Base-by-base conservation (phyloP, 192 early-diverging fungal species). In the Kickxella alabastrina region DNA sequence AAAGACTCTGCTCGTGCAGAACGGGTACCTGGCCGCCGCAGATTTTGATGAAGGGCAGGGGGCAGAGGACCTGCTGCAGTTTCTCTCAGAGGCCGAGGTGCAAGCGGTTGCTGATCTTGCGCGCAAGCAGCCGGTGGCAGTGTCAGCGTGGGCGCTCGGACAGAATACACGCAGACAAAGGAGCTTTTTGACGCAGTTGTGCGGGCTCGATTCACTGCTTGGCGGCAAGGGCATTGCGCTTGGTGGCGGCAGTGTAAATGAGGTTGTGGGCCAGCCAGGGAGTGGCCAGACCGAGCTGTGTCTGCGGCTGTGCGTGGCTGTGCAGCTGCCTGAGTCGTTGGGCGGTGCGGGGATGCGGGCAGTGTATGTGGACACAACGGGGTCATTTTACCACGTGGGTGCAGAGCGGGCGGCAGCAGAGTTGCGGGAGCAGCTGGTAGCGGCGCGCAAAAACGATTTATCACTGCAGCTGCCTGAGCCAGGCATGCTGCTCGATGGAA, bases 351-450 rank as follows among this genome's bases (percentile, higher is more conserved):
- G 37, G 23, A 49, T 37, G 22, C 7, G 32, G 6, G 54, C 62
- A 4, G 49, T 65, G 18, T 65, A 58, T 23, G 27, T 65, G 25
- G 62, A 65, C 31, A 57, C 54, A 3, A 27, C 44, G 6, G 62
- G 62, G 2, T 46, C 54, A 22, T 65, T 65, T 29, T 46, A 49
- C 6, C 23, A 50, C 31, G n/a, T 49, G 22, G 55, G 48, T 3
- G 62, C 62, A 10, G 37, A 8, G 12, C 28, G 42, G 7, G 42
- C 47, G 6, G 53, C 34, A 14, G 25, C n/a, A 10, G 28, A 12
- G 37, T 3, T 28, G 36, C 8, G 14, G 26, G 24, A 15, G 22
- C 25, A n/a, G n/a, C n/a, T n/a, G n/a, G n/a, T n/a, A n/a, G n/a
- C 24, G 21, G 21, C 23, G 25, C 18, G 32, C 10, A 34, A 49